A percentile compares a stretch with the other conserved stretches of the same genome.
Evolutionary conservation across 1,139 yeast genomes (phyloP).

Genomic region (Saccharomyces hybrid): DNA sequence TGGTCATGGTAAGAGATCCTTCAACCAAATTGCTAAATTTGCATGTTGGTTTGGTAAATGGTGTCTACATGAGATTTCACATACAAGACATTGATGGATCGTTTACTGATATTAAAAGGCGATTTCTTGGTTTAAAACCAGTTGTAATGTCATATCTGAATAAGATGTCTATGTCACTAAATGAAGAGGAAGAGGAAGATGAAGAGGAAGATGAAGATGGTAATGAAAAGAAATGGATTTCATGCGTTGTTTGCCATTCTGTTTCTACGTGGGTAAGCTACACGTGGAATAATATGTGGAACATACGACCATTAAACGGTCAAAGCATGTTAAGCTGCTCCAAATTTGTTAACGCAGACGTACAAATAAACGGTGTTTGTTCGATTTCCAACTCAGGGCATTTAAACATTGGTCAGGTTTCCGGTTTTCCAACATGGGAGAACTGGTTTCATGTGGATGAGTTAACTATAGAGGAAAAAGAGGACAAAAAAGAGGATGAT

Average conservation of each 20-base stretch:
- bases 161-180: slow-evolving; percentile 10
- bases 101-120: slow-evolving; percentile 59
- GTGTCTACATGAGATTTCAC: slow-evolving; percentile 62
- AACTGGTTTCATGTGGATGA: slow-evolving; percentile 21
- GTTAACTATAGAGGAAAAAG: slow-evolving; percentile 1
- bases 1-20: neutral
- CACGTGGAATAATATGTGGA: slow-evolving; percentile 11
- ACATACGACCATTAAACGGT: slow-evolving; percentile 19
- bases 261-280: slow-evolving; percentile 28
- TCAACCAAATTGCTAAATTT: slow-evolving; percentile 33
- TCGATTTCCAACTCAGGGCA: slow-evolving; percentile 22
- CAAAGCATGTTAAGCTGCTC: slow-evolving; percentile 12
- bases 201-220: slow-evolving; percentile 8
- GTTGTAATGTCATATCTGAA: slow-evolving; percentile 41
- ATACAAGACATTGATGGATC: slow-evolving; percentile 57
- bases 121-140: slow-evolving; percentile 64
- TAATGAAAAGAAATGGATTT: slow-evolving; percentile 3
- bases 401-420: slow-evolving; percentile 25
- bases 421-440: slow-evolving; percentile 14
- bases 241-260: slow-evolving; percentile 20
- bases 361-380: slow-evolving; percentile 25
- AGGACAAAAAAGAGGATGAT: slow-evolving; percentile 13
- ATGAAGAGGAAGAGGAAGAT: slow-evolving; percentile 28
- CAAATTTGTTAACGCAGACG: slow-evolving; percentile 19
- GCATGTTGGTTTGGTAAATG: slow-evolving; percentile 77